Percentiles rank a stretch among this genome's conserved stretches.
These are phyloP conservation scores for Aspergillus sp. DNA, from an alignment of 2,329 filamentous ascomycete species.

Conservation along the genomic window DNA sequence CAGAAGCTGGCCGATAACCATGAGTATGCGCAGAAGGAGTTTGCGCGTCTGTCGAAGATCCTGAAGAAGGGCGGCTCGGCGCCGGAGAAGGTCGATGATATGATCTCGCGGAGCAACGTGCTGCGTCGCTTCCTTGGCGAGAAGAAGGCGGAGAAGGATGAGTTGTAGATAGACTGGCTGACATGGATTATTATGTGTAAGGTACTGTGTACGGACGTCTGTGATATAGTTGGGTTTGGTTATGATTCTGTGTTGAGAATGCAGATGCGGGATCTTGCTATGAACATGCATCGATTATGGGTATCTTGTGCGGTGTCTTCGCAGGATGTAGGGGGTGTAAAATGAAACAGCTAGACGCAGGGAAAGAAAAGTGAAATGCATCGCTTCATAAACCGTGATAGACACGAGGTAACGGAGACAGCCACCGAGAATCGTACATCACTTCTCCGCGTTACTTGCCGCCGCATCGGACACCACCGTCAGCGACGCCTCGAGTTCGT, in stretches of 20 bases:
- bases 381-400: background rate
- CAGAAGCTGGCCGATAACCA: constrained; percentile 78
- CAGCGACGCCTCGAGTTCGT: constrained; percentile 75
- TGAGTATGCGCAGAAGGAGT: constrained; percentile 80
- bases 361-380: background rate
- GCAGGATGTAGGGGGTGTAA: background rate
- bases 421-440: background rate
- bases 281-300: background rate
- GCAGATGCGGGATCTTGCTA: too few species aligned
- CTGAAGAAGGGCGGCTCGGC: constrained; percentile 83
- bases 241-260: too few species aligned
- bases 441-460: constrained; percentile 17
- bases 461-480: constrained; percentile 50
- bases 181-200: constrained; percentile 7
- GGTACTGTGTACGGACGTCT: background rate
- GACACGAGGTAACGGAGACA: background rate
- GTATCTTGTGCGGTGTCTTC: constrained; percentile 1
- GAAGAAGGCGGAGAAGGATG: constrained; percentile 62
- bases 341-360: background rate
- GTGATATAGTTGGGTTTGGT: background rate
- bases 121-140: constrained; percentile 70
- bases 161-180: constrained; percentile 48
- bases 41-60: constrained; percentile 73
- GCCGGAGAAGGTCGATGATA: constrained; percentile 81
- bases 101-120: constrained; percentile 84